Base-by-base conservation (phyloP, 495 filamentous ascomycete species). In the Corynascus novoguineensis region DNA sequence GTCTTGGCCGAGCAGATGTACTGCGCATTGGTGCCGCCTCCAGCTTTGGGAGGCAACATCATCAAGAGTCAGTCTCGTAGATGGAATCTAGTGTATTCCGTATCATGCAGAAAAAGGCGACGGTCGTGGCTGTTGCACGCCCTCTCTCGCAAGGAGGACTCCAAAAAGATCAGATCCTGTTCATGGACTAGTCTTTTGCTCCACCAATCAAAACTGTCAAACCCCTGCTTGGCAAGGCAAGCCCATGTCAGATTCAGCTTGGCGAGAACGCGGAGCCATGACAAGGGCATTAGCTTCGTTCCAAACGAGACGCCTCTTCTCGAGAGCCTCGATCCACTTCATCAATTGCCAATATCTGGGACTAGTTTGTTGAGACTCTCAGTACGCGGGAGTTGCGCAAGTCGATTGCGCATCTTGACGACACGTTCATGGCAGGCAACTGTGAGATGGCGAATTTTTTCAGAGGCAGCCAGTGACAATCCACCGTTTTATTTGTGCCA, bases 221-320 rank as follows among this genome's bases (percentile, higher is more conserved):
- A 66, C 59, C 71, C 74, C 53, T 71, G 71, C 28, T 45, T 59
- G 62, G 57, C 73, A 68, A 68, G 70, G 10, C 50, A 14, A 38
- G 40, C 68, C 70, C 69, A 60, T 65, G 58, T 63, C 59, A 48
- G 55, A 45, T 53, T 60, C 37, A 45, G 49, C 60, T 62, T 60
- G 68, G 68, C 71, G 70, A 62, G 64, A 58, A 61, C 66, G 64
- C 69, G 73, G 72, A 70, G 68, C 59, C 58, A 0, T 11, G 42
- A 34, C 45, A 41, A 28, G 58, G 51, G 38, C 12, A 51, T 21
- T n/a, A n/a, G n/a, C n/a, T n/a, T n/a, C n/a, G 25, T 44, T 57
- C 28, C 27, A 42, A 10, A 27, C 42, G 6, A 27, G 42, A 46
- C 42, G 40, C 40, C 40, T 22, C 40, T 44, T 44, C 24, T 40